Base-by-base conservation (phyloP, 805 yeast genomes). In the Candida bentonensis region DNA sequence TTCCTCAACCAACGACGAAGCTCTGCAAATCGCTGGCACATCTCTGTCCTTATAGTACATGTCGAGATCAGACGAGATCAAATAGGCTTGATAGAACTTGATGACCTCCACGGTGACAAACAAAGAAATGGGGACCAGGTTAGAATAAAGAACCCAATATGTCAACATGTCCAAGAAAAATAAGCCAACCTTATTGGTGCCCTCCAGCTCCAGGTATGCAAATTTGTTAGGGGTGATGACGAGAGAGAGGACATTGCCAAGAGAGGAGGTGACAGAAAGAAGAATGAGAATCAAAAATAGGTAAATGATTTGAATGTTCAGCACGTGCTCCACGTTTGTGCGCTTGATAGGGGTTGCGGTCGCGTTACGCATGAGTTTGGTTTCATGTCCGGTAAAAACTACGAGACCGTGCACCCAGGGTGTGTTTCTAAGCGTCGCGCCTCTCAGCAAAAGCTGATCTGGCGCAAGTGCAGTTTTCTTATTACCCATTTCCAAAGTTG, bases 341-440 rank as follows among this genome's bases (percentile, higher is more conserved):
- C 94, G 74, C 60, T 92, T 92, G 56, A 92, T 94, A 9, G 99
- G 99, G 2, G 99, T 80, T 1, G 98, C 96, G 2, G 97, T 88
- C 17, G 99, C 98, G 65, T 92, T 92, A 59, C 98, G 77, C 97
- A 92, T 89, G 51, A 92, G 70, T 57, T 92, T 92, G 0, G 99
- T 92, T 64, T 92, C 98, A 60, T 94, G 99, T 20, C 99, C 99
- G 0, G 99, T 92, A 60, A 89, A 92, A 1, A 92, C 76, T 1
- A 85, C 96, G 43, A 86, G 70, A 21, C 98, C 99, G 54, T 84
- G 84, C 39, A 92, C 77, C 96, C 96, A 92, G 39, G 79, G 83
- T 0, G 99, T 94, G 58, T 92, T 92, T 62, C 96, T 73, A 49
- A 92, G 68, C 2, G 92, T 86, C 3, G 99, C 98, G 49, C 99